phyloP scores from a whole-genome alignment of 202 grass and related monocot genomes.

The Elaeis oleifera region DNA sequence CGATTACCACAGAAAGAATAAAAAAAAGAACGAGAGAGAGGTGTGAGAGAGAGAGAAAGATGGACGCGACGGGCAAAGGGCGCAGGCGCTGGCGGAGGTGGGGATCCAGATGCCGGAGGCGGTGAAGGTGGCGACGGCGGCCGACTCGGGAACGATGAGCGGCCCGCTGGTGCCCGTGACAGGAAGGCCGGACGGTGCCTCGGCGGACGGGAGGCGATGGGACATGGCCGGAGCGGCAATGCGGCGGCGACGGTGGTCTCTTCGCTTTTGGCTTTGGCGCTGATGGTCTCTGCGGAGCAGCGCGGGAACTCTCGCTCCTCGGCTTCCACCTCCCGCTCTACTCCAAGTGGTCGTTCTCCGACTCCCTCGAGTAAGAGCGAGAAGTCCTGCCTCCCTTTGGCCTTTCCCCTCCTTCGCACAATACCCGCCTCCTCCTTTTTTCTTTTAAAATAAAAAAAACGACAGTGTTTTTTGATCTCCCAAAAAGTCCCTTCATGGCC shows the following conservation, averaged over 20 bases:
- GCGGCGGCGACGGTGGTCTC: conserved; percentile 33
- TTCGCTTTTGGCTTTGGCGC: conserved; percentile 38
- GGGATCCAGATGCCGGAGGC: conserved; percentile 45
- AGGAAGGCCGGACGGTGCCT: background rate
- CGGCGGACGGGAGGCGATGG: conserved; percentile 16
- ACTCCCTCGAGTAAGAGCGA: conserved; percentile 54
- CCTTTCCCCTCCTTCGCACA: background rate
- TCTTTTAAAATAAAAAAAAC: background rate
- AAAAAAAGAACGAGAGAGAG: no score
- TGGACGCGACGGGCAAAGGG: conserved; percentile 27
- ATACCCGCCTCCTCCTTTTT: background rate
- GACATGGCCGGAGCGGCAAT: conserved; percentile 29
- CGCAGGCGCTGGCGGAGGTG: conserved; percentile 28
- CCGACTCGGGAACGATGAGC: conserved; percentile 21
- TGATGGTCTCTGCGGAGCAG: conserved; percentile 70
- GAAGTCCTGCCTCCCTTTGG: background rate
- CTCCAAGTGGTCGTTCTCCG: conserved; percentile 86
- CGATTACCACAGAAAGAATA: no score
- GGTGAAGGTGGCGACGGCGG: conserved; percentile 10
- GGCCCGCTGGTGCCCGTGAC: conserved; percentile 2
- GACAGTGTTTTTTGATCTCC: no score
- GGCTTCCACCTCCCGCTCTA: conserved; percentile 55
- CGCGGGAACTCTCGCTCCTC: conserved; percentile 51
- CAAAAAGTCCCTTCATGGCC: no score
- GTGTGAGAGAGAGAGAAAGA: background rate